Evolutionary conservation across 352 stramenopile genomes (phyloP), one percentile per base, ranked within the genome.

Genomic region (Globisporangium orthogonon): DNA sequence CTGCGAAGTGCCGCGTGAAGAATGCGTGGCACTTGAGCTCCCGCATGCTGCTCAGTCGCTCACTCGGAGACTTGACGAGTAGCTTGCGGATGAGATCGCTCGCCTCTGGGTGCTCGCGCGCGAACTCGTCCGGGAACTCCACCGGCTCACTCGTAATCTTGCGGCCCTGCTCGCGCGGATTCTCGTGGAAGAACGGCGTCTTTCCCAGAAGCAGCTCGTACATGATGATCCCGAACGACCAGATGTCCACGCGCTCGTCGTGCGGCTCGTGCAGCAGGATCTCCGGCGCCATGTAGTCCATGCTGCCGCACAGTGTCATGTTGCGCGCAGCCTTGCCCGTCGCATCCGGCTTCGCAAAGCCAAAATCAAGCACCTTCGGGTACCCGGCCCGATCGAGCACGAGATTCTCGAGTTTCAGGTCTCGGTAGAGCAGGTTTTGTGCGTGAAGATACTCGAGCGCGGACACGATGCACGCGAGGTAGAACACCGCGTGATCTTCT

Each of bases 351-450:
- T 92, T 91, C 43, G 79, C 70, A 23, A 92, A 88, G 9, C 80
- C 80, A 70, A 92, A 93, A 55, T 94, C 84, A 18, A 92, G 47
- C 30, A 93, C 56, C 47, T 93, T 90, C 28, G 75, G 70, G 73
- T 98, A 98, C 17, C 96, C 95, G 35, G 74, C 70, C 7, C 66
- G 58, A 67, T 98, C 84, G 28, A 96, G 65, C 41, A 96, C 75
- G 11, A 96, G 60, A 61, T 96, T 97, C 63, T 97, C 88, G 9
- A 90, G 76, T 65, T 97, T 97, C n/a, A 97, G 66, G 62, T 96
- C 89, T 9, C 88, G 84, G 53, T 96, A 96, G 31, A 95, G 69
- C 61, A 90, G 68, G 23, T 67, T 74, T 37, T 84, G 60, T 5
- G 63, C 69, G 58, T 95, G 85, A 18, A 95, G 64, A 44, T 92